Conservation (phyloP, 2,329 filamentous ascomycete genomes). For the Pseudogymnoascus sp. region DNA sequence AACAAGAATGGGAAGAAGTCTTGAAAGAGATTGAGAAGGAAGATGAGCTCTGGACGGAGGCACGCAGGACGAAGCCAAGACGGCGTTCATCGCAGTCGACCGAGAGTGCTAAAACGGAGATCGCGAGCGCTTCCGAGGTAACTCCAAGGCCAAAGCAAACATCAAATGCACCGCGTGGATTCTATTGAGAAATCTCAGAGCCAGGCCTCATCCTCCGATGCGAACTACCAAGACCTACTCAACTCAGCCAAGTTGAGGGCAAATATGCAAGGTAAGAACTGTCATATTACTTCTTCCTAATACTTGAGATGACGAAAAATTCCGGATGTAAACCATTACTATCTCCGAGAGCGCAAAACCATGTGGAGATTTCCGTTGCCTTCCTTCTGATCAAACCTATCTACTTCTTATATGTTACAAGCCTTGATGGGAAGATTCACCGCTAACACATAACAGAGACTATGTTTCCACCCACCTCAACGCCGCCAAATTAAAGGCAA, state of each 20-base stretch:
- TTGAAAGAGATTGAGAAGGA: conserved; percentile 60
- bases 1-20: conserved; percentile 82
- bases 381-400: conserved; percentile 82
- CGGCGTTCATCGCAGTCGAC: conserved; percentile 12
- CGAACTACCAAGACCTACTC: not conserved
- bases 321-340: conserved; percentile 90
- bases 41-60: conserved; percentile 39
- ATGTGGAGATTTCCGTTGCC: conserved; percentile 99
- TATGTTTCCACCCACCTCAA: not conserved
- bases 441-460: not conserved
- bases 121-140: not conserved
- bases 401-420: conserved; percentile 10
- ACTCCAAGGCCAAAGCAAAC: conserved; percentile 16
- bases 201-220: not conserved
- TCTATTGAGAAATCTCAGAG: conserved; percentile 21
- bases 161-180: conserved; percentile 24
- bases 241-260: not conserved
- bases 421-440: not conserved
- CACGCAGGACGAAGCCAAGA: conserved; percentile 21
- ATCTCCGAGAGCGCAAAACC: conserved; percentile 83
- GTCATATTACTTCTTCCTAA: not conserved
- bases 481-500: not conserved
- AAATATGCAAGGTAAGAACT: not conserved
- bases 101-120: not conserved
- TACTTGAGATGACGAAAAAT: conserved; percentile 75